Conservation (phyloP, 1,284 basidiomycete species). For the Trametes sp. region DNA sequence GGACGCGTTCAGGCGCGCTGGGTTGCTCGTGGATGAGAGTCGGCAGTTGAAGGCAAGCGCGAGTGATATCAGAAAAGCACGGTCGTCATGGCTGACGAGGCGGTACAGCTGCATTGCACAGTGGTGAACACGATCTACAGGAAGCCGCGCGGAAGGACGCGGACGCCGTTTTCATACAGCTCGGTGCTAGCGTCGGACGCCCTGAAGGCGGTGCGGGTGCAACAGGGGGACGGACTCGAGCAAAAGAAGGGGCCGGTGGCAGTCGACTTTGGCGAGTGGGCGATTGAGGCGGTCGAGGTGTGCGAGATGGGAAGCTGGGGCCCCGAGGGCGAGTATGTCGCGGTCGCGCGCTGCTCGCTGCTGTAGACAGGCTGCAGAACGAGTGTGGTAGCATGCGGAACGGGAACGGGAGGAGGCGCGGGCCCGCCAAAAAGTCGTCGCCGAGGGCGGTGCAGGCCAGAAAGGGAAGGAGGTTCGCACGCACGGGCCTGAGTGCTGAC, state of each 20-base stretch:
- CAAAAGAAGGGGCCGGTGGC: constrained; percentile 31
- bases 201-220: constrained; percentile 29
- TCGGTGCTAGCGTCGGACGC: constrained; percentile 49
- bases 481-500: constrained; percentile 37
- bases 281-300: constrained; percentile 59
- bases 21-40: constrained; percentile 50
- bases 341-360: constrained; percentile 30
- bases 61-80: neutral
- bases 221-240: neutral
- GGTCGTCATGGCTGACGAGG: constrained; percentile 1
- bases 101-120: constrained; percentile 69
- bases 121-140: constrained; percentile 68
- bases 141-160: constrained; percentile 42
- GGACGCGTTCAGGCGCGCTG: constrained; percentile 55
- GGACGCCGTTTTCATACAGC: constrained; percentile 56
- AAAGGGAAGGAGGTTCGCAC: constrained; percentile 27
- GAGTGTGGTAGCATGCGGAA: neutral
- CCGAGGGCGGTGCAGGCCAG: constrained; percentile 10
- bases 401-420: no score
- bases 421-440: neutral
- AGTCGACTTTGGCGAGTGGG: constrained; percentile 55
- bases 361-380: neutral
- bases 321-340: constrained; percentile 61
- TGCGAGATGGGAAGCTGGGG: constrained; percentile 69
- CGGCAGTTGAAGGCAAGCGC: constrained; percentile 67